A percentile compares a stretch with the other conserved stretches of the same genome.
Evolutionary conservation across 495 filamentous ascomycete species (phyloP).

Genomic region (Lophiotrema nucula): DNA sequence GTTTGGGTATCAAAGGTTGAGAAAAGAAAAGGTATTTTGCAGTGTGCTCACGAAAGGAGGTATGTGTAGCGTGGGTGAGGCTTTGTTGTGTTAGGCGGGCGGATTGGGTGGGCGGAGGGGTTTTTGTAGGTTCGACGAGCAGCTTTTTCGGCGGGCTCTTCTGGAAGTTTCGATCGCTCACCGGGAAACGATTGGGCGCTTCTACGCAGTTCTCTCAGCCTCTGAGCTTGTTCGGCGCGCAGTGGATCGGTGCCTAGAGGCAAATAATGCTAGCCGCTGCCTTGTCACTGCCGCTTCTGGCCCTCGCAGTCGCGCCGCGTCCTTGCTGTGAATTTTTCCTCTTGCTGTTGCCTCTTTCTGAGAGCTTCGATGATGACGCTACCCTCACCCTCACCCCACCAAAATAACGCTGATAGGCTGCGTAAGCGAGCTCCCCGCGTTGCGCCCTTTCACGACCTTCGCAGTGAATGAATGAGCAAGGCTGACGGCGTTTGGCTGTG

Average conservation of each 20-base stretch:
- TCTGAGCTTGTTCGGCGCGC: constrained; percentile 19
- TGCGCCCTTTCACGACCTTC: too few species aligned
- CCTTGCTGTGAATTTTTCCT: too few species aligned
- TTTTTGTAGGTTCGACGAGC: constrained; percentile 24
- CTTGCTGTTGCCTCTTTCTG: too few species aligned
- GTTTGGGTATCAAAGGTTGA: constrained; percentile 32
- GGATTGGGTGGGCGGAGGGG: neutral
- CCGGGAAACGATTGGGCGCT: constrained; percentile 22
- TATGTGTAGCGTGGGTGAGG: constrained; percentile 1
- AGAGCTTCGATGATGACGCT: too few species aligned
- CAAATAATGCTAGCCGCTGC: constrained; percentile 11
- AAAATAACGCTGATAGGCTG: too few species aligned
- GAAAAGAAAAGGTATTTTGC: neutral
- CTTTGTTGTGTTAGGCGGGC: neutral
- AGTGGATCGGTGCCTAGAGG: constrained; percentile 4
- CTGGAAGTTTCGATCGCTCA: constrained; percentile 29
- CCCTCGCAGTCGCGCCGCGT: too few species aligned
- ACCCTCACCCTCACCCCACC: too few species aligned
- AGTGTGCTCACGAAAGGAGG: constrained; percentile 29
- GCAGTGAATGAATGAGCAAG: too few species aligned
- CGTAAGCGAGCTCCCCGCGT: too few species aligned
- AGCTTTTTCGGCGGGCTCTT: constrained; percentile 20
- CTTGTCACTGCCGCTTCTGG: too few species aligned
- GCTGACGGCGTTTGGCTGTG: too few species aligned
- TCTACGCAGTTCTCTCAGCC: constrained; percentile 20